Percentiles rank a stretch among this genome's conserved stretches.
These are phyloP conservation scores for Selaginella moellendorffii DNA, from an alignment of 75 land plant species.

Conservation along the genomic window DNA sequence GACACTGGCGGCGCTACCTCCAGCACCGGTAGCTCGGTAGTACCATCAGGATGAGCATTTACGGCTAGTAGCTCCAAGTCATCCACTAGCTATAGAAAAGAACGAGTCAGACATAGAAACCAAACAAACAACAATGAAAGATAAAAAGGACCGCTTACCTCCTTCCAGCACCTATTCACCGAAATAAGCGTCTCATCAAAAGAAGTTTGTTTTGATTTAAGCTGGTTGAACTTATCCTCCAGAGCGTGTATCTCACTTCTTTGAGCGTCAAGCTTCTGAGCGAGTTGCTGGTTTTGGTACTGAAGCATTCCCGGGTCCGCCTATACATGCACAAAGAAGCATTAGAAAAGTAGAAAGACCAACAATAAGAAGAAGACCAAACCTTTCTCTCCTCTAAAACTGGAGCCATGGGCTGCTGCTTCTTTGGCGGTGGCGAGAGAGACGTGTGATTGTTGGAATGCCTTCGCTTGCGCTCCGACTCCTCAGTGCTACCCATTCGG, in stretches of 20 bases:
- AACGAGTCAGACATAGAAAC: too few relatives aligned
- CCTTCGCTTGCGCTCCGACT: constrained; percentile 83
- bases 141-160: constrained; percentile 24
- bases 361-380: constrained; percentile 1
- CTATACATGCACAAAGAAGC: constrained; percentile 33
- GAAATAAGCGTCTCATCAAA: constrained; percentile 42
- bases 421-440: constrained; percentile 43
- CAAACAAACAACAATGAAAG: too few relatives aligned
- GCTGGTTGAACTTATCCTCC: constrained; percentile 36
- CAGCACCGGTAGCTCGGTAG: background rate
- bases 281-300: constrained; percentile 81
- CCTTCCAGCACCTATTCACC: constrained; percentile 47
- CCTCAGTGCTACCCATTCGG: constrained; percentile 86
- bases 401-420: constrained; percentile 31
- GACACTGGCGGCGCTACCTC: background rate
- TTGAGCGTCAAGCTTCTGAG: constrained; percentile 73
- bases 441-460: constrained; percentile 53
- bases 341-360: background rate
- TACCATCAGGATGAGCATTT: background rate
- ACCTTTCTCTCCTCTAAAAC: constrained; percentile 80
- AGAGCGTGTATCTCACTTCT: constrained; percentile 49
- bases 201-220: constrained; percentile 45
- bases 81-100: constrained; percentile 1
- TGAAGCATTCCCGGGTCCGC: constrained; percentile 67
- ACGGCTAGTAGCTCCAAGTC: constrained; percentile 2